Base-by-base conservation (phyloP, 371 early-diverging fungal genomes). In the Umbelopsis sp. region DNA sequence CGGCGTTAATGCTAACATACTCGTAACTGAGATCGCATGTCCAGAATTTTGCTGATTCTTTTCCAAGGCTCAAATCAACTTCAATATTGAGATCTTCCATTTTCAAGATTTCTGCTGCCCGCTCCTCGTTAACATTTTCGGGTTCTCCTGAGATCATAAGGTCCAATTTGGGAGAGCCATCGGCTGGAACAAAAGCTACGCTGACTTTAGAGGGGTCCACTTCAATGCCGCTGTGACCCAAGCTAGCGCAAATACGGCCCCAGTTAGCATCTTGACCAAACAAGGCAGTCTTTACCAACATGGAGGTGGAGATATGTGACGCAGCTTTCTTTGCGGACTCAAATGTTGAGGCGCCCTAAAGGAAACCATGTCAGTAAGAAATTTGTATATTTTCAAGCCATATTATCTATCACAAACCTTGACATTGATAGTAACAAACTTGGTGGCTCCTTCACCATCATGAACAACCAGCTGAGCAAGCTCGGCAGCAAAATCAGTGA, bases 201-300 rank as follows among this genome's bases (percentile, higher is more conserved):
- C 86, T 88, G 32, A 97, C 94, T 64, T 84, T 84, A n/a, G 72
- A 70, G 3, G 96, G 92, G 45, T 93, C 83, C 0, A 83, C 75
- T 48, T 73, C 84, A 65, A 95, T 77, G 20, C 80, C 86, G 38
- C 82, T 77, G 38, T 87, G 84, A 7, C 94, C 90, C 14, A 83
- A 65, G 57, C 81, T 83, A 12, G 81, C 84, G 68, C 84, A 84
- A 44, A 84, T 81, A 51, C 98, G 90, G 32, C 98, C 98, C 98
- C 98, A 98, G 81, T 98, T 98, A 51, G 98, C 98, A 79, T 98
- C 98, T 75, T 93, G 89, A 1, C 98, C 98, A 74, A 91, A 97
- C 52, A 98, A 82, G 9, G 98, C 98, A 0, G 97, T 96, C 80
- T 98, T 98, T 46, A 97, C 96, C 57, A 98, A 82, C 67, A 95